Conservation (phyloP, 768 basidiomycete species). For the Russula sp. region DNA sequence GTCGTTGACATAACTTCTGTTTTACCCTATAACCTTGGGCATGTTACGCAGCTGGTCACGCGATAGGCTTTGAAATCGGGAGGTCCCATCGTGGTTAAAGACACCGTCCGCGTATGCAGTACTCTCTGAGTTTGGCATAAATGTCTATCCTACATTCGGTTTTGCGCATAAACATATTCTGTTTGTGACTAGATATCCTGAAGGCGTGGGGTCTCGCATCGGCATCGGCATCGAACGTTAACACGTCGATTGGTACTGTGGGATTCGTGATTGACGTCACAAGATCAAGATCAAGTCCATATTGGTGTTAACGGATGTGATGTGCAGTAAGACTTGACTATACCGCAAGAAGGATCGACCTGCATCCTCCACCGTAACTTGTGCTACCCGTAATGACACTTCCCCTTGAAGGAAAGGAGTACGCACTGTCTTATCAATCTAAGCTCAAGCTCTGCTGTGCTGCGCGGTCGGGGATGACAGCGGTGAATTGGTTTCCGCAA, state of each 20-base stretch:
- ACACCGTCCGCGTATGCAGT: background rate
- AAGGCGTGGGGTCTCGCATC: background rate
- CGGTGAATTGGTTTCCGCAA: background rate
- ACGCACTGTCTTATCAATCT: too few relatives aligned
- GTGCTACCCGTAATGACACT: background rate
- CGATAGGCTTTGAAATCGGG: slow-evolving; percentile 55
- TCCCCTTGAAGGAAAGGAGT: background rate
- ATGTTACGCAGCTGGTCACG: slow-evolving; percentile 62
- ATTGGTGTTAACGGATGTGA: slow-evolving; percentile 9
- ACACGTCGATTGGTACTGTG: background rate
- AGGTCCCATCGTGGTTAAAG: slow-evolving; percentile 5
- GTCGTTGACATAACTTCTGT: slow-evolving; percentile 21
- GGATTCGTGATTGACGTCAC: slow-evolving; percentile 2
- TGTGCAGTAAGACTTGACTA: background rate
- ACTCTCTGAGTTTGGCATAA: slow-evolving; percentile 24
- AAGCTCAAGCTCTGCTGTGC: background rate
- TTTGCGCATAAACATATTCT: background rate
- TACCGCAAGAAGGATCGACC: slow-evolving; percentile 9
- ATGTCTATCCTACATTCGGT: slow-evolving; percentile 1
- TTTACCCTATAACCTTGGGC: slow-evolving; percentile 9
- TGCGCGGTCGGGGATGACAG: background rate
- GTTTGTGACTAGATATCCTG: slow-evolving; percentile 3
- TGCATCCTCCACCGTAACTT: background rate
- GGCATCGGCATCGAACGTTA: background rate
- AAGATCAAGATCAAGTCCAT: background rate